Conservation (phyloP, 768 basidiomycete genomes). For the Leccinum truebloodii region DNA sequence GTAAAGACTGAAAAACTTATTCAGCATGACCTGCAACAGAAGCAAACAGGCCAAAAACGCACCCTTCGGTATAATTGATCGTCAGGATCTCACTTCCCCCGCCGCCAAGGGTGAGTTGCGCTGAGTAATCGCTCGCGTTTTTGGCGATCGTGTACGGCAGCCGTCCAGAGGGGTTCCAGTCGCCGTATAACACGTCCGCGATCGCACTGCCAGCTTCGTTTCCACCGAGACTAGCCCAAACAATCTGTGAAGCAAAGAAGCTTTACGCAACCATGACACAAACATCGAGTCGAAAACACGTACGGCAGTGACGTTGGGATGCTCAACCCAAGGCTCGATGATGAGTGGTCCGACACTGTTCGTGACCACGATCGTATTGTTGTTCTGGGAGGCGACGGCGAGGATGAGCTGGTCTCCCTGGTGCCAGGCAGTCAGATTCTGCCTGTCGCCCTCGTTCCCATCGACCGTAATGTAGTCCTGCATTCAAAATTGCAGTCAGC, state of each 20-base stretch:
- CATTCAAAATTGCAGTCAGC: slow-evolving; percentile 1
- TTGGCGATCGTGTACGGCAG: slow-evolving; percentile 78
- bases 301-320: slow-evolving; percentile 74
- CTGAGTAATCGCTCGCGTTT: slow-evolving; percentile 49
- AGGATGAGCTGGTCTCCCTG: slow-evolving; percentile 42
- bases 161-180: slow-evolving; percentile 72
- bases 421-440: slow-evolving; percentile 43
- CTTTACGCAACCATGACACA: background rate
- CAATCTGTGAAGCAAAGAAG: slow-evolving; percentile 30
- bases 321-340: slow-evolving; percentile 69
- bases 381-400: slow-evolving; percentile 64
- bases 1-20: slow-evolving; percentile 39
- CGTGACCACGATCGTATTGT: slow-evolving; percentile 78
- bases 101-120: slow-evolving; percentile 36
- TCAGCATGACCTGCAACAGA: background rate
- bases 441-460: slow-evolving; percentile 45
- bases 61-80: slow-evolving; percentile 65
- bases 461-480: slow-evolving; percentile 58
- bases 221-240: slow-evolving; percentile 61
- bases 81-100: slow-evolving; percentile 33
- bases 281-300: slow-evolving; percentile 37
- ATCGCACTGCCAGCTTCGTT: slow-evolving; percentile 80
- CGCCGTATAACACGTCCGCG: slow-evolving; percentile 76
- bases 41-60: background rate
- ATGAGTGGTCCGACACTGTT: slow-evolving; percentile 72